Percentiles rank a stretch among this genome's conserved stretches.
phyloP scores from a whole-genome alignment of 2,329 filamentous ascomycete species.

The Apiospora malaysiana region DNA sequence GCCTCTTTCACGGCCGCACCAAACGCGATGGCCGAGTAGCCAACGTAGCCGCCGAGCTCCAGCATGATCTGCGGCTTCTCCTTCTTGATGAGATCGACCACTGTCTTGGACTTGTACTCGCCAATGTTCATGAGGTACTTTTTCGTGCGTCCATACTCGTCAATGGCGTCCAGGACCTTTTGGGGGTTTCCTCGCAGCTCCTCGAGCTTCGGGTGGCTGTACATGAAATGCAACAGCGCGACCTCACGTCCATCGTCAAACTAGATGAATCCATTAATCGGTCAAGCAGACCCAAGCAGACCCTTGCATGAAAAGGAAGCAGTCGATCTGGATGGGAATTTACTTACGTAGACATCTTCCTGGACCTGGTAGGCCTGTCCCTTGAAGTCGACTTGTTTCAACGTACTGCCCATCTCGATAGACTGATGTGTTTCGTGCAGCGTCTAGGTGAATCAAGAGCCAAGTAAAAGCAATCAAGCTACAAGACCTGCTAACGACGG shows the following conservation, averaged over 20 bases:
- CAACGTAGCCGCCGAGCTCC: conserved; percentile 81
- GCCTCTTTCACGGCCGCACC: conserved; percentile 67
- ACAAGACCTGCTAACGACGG: too few species aligned
- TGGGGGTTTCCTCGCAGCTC: conserved; percentile 68
- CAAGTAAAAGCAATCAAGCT: too few species aligned
- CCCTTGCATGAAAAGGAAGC: neutral
- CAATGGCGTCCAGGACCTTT: conserved; percentile 71
- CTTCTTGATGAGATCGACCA: conserved; percentile 70
- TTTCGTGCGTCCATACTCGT: conserved; percentile 68
- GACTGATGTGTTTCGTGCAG: neutral
- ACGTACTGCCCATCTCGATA: neutral
- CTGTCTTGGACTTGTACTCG: conserved; percentile 73
- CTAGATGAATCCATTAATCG: conserved; percentile 34
- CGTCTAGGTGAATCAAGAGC: neutral
- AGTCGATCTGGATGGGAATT: neutral
- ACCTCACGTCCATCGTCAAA: conserved; percentile 77
- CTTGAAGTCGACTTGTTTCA: conserved; percentile 37
- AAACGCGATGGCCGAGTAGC: conserved; percentile 82
- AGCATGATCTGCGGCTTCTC: conserved; percentile 73
- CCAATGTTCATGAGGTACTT: conserved; percentile 85
- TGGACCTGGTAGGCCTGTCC: conserved; percentile 49
- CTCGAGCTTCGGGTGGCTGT: conserved; percentile 64
- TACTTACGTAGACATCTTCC: conserved; percentile 46
- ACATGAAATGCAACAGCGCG: conserved; percentile 74
- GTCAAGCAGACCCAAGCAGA: neutral